phyloP scores from a whole-genome alignment of 257 asterid species.

The Oldenlandia corymbosa region DNA sequence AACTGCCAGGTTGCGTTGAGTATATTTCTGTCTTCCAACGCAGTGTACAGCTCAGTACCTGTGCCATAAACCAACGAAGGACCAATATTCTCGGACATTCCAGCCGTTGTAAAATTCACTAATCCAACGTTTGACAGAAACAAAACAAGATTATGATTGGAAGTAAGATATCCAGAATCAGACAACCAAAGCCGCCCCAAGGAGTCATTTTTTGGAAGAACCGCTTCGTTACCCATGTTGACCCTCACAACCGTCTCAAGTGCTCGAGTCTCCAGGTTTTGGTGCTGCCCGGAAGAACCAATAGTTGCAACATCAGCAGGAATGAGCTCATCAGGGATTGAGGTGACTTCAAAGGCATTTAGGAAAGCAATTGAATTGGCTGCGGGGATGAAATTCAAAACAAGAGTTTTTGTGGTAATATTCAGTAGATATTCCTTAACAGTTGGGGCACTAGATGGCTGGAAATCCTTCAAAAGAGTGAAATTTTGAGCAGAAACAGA shows the following conservation, averaged over 20 bases:
- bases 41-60: conserved; percentile 18
- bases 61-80: conserved; percentile 33
- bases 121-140: conserved; percentile 3
- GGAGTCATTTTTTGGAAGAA: conserved; percentile 31
- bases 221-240: conserved; percentile 35
- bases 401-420: conserved; percentile 17
- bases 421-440: conserved; percentile 36
- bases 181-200: conserved; percentile 34
- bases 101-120: conserved; percentile 28
- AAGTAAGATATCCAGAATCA: conserved; percentile 19
- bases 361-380: conserved; percentile 30
- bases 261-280: conserved; percentile 21
- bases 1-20: conserved; percentile 33
- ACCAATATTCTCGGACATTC: conserved; percentile 20
- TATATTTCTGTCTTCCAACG: conserved; percentile 5
- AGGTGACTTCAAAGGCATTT: conserved; percentile 34
- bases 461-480: conserved; percentile 31
- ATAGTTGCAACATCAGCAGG: conserved; percentile 20
- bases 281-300: conserved; percentile 1
- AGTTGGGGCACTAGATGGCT: conserved; percentile 16
- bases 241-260: conserved; percentile 31
- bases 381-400: conserved; percentile 28
- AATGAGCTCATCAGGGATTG: conserved; percentile 32
- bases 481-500: conserved; percentile 30
- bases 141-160: conserved; percentile 10